Percentiles rank a stretch among this genome's conserved stretches.
phyloP scores from a whole-genome alignment of 2,329 filamentous ascomycete species.

The Neofusicoccum laricinum region DNA sequence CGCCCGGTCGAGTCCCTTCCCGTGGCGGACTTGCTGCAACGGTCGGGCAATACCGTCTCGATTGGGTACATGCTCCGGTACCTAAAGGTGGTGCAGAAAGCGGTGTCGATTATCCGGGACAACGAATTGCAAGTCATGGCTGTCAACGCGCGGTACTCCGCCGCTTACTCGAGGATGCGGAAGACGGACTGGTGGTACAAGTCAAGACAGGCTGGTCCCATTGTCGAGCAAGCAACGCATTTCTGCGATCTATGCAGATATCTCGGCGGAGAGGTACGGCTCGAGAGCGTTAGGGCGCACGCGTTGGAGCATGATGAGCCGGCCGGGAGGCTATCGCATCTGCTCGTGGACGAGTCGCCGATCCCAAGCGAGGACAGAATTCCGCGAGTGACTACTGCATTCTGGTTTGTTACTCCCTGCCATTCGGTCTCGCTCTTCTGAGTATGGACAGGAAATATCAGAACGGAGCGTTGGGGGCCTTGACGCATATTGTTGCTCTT shows the following conservation, averaged over 20 bases:
- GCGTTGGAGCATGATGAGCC: not conserved
- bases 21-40: not conserved
- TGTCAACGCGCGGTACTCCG: not conserved
- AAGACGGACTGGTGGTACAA: not conserved
- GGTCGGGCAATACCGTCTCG: not conserved
- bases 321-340: not conserved
- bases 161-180: not conserved
- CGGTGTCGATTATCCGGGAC: not conserved
- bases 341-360: not conserved
- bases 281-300: not conserved
- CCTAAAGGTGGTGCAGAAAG: not conserved
- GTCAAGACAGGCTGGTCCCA: not conserved
- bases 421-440: no score
- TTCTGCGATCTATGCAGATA: not conserved
- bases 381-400: not conserved
- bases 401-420: not conserved
- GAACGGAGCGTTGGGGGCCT: not conserved
- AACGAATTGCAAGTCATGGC: not conserved
- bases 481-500: not conserved
- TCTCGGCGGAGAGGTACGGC: not conserved
- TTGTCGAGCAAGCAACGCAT: not conserved
- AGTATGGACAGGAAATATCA: not conserved
- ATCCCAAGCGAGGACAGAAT: not conserved
- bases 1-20: not conserved
- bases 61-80: not conserved